Base-by-base conservation (phyloP, 2,329 filamentous ascomycete species). In the Colletotrichum sp. region DNA sequence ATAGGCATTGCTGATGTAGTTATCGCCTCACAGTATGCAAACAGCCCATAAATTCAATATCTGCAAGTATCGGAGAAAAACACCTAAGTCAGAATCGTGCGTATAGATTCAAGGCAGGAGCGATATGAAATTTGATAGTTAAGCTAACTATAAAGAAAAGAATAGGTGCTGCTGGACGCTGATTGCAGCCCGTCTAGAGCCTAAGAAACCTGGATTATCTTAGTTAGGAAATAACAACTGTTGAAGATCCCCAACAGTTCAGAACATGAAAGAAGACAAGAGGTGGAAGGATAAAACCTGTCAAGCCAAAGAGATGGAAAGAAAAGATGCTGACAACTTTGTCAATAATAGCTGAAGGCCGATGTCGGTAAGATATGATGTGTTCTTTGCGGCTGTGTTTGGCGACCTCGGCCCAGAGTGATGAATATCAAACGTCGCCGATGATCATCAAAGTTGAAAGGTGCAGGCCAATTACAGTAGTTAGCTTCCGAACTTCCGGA, bases 101-200 rank as follows among this genome's bases (percentile, higher is more conserved):
- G 5, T 36, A 16, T 4, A 0, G 4, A 36, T 36, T 36, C 0
- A 36, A 36, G 34, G 34, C 34, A 36, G 34, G 34, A 36, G 34
- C 34, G 34, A 0, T 0, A 36, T 36, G 34, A 5, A 36, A 16
- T 4, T 36, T 36, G 15, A 36, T 1, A 16, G 34, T 0, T 7
- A 36, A 36, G 15, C 34, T 36, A 36, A 7, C 15, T 0, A 36
- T 36, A 16, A n/a, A n/a, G n/a, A n/a, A n/a, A n/a, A 36, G 7
- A 36, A 36, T 16, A 36, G 15, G 34, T 36, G 34, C 34, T n/a
- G n/a, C n/a, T n/a, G n/a, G n/a, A n/a, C n/a, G 12, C 32, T 34
- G 12, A 34, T 34, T 34, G 32, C 32, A 34, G 32, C 32, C 32
- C 3, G 32, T 34, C 32, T 34, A 34, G 12, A 6, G 3, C 32